Evolutionary conservation across 1,284 basidiomycete genomes (phyloP).

Genomic region (Cystobasidium sp.): DNA sequence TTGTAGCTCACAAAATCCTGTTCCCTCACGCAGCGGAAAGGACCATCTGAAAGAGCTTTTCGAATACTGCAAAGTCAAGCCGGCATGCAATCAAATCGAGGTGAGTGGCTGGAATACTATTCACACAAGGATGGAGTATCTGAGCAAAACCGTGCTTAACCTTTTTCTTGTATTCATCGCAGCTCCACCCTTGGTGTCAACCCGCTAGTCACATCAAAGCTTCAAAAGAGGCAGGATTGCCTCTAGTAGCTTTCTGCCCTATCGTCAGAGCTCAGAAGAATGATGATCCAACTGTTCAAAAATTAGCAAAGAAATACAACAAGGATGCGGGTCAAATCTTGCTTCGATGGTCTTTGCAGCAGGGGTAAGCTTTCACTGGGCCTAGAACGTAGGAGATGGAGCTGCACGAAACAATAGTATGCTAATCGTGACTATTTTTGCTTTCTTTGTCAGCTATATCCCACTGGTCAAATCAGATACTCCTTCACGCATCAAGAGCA

Average conservation of each 20-base stretch:
- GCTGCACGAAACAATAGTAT: neutral
- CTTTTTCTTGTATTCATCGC: neutral
- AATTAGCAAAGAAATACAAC: constrained; percentile 65
- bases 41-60: constrained; percentile 78
- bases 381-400: neutral
- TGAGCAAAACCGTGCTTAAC: no score
- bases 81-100: constrained; percentile 80
- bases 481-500: constrained; percentile 69
- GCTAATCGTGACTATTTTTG: neutral
- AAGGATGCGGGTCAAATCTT: constrained; percentile 74
- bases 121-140: neutral
- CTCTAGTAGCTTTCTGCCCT: constrained; percentile 66
- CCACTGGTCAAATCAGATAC: constrained; percentile 76
- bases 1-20: no score
- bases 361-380: constrained; percentile 56
- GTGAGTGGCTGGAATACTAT: constrained; percentile 56
- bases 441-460: constrained; percentile 55
- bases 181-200: constrained; percentile 84
- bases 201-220: constrained; percentile 77
- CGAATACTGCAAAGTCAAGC: constrained; percentile 61
- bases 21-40: constrained; percentile 55
- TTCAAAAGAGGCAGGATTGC: constrained; percentile 69
- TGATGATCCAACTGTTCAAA: constrained; percentile 64
- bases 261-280: constrained; percentile 67
- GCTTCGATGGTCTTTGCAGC: constrained; percentile 80